A percentile compares a stretch with the other conserved stretches of the same genome.
These are phyloP conservation scores for Arthroderma sp. DNA, from an alignment of 2,329 filamentous ascomycete genomes.

Conservation along the genomic window DNA sequence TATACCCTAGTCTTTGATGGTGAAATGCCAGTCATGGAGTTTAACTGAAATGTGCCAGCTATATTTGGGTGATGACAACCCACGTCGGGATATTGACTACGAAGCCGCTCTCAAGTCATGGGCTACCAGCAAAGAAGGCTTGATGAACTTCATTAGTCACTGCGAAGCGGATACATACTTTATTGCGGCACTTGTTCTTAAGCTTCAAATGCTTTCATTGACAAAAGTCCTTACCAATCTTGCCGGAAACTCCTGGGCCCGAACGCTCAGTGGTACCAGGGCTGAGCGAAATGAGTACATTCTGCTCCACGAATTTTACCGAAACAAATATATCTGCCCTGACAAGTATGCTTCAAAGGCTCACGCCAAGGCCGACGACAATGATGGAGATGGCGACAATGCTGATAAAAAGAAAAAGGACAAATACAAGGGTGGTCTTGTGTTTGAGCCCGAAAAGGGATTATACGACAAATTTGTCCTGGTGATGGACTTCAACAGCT, in stretches of 20 bases:
- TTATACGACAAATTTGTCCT: slow-evolving; percentile 96
- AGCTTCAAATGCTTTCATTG: slow-evolving; percentile 80
- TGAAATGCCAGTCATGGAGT: slow-evolving; percentile 95
- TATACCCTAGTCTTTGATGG: slow-evolving; percentile 59
- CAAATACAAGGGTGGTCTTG: slow-evolving; percentile 96
- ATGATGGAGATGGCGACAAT: slow-evolving; percentile 54
- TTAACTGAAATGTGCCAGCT: slow-evolving; percentile 94
- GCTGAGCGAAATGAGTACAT: slow-evolving; percentile 99
- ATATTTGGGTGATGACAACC: slow-evolving; percentile 61
- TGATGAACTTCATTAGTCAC: slow-evolving; percentile 88
- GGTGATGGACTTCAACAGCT: slow-evolving; percentile 99
- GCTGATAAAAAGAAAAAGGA: slow-evolving; percentile 87
- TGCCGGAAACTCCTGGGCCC: slow-evolving; percentile 95
- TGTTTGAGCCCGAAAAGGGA: slow-evolving; percentile 95
- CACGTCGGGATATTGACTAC: slow-evolving; percentile 73
- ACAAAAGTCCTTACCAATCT: slow-evolving; percentile 94
- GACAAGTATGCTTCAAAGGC: slow-evolving; percentile 79
- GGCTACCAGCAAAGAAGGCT: slow-evolving; percentile 67
- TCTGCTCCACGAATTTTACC: slow-evolving; percentile 89
- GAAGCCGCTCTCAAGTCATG: slow-evolving; percentile 76
- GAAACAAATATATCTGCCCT: slow-evolving; percentile 94
- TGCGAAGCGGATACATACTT: slow-evolving; percentile 94
- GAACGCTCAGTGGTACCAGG: slow-evolving; percentile 86
- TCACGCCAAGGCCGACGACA: slow-evolving; percentile 59
- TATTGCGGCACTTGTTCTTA: slow-evolving; percentile 77